A percentile compares a stretch with the other conserved stretches of the same genome.
Evolutionary conservation across 73 alveolate species (phyloP).

Genomic region (Tetrahymena borealis): DNA sequence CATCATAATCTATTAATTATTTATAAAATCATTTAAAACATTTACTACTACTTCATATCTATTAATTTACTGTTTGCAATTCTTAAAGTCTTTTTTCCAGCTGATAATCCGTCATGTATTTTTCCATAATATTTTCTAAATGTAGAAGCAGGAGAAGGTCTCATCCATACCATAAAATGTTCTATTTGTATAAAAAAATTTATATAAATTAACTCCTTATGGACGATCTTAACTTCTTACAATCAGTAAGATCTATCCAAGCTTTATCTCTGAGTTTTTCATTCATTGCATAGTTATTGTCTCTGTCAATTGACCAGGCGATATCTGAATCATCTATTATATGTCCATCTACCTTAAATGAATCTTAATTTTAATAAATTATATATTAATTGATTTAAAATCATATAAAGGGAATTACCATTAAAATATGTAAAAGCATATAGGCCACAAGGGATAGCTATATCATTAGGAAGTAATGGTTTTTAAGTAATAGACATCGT

Average conservation of each 20-base stretch:
- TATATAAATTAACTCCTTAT: not conserved
- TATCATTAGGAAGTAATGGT: not conserved
- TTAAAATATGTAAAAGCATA: not conserved
- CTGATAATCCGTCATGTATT: not conserved
- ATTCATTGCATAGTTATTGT: not conserved
- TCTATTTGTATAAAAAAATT: not conserved
- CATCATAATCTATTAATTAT: not conserved
- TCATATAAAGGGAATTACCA: not conserved
- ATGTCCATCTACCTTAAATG: not conserved
- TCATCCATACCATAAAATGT: not conserved
- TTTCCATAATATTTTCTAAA: not conserved
- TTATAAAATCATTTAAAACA: not conserved
- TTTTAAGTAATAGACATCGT: not conserved
- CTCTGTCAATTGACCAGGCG: not conserved
- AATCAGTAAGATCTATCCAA: not conserved
- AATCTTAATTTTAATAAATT: not conserved
- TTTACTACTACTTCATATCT: not conserved
- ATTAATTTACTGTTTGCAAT: not conserved
- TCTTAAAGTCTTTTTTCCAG: not conserved
- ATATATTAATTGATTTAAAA: too few relatives aligned
- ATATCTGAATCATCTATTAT: not conserved
- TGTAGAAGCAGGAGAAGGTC: not conserved
- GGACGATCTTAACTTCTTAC: not conserved
- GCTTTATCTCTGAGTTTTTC: not conserved
- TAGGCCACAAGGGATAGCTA: not conserved